A percentile compares a stretch with the other conserved stretches of the same genome.
These are phyloP conservation scores for Diplodia intermedia DNA, from an alignment of 2,329 filamentous ascomycete genomes.

Conservation along the genomic window DNA sequence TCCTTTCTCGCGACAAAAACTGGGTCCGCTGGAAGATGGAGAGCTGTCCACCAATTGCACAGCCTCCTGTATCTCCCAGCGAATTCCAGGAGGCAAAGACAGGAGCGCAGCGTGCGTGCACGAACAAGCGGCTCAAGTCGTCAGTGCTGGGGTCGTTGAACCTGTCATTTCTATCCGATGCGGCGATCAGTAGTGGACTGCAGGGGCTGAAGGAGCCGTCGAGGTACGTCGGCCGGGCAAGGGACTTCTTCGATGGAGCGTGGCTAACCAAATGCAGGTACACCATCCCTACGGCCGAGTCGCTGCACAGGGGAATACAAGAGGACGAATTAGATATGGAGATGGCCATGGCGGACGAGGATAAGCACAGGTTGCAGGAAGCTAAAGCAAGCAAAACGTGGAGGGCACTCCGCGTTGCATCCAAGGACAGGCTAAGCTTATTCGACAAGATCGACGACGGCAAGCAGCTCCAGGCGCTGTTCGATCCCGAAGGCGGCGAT, in stretches of 20 bases:
- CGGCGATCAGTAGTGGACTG: slow-evolving; percentile 66
- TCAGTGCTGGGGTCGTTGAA: slow-evolving; percentile 75
- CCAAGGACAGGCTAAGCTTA: slow-evolving; percentile 72
- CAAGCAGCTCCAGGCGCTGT: slow-evolving; percentile 67
- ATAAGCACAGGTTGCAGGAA: slow-evolving; percentile 66
- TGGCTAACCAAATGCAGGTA: slow-evolving; percentile 60
- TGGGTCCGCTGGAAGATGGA: slow-evolving; percentile 99
- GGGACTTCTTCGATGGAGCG: slow-evolving; percentile 12
- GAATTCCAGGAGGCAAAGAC: slow-evolving; percentile 74
- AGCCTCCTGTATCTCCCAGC: slow-evolving; percentile 70
- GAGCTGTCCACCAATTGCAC: slow-evolving; percentile 85
- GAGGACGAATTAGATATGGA: slow-evolving; percentile 86
- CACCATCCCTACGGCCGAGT: slow-evolving; percentile 71
- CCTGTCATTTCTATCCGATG: slow-evolving; percentile 78
- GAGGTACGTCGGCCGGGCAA: slow-evolving; percentile 50
- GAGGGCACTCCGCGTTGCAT: slow-evolving; percentile 83
- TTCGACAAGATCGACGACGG: slow-evolving; percentile 91
- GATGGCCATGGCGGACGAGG: slow-evolving; percentile 72
- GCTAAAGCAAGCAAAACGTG: slow-evolving; percentile 88
- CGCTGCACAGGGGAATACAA: slow-evolving; percentile 75
- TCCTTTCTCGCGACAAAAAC: slow-evolving; percentile 94
- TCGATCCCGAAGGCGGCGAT: slow-evolving; percentile 50
- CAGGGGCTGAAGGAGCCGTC: slow-evolving; percentile 71
- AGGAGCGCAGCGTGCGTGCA: slow-evolving; percentile 69
- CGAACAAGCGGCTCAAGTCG: slow-evolving; percentile 70